phyloP scores from a whole-genome alignment of 306 rosid genomes.

The Notholithocarpus densiflorus region DNA sequence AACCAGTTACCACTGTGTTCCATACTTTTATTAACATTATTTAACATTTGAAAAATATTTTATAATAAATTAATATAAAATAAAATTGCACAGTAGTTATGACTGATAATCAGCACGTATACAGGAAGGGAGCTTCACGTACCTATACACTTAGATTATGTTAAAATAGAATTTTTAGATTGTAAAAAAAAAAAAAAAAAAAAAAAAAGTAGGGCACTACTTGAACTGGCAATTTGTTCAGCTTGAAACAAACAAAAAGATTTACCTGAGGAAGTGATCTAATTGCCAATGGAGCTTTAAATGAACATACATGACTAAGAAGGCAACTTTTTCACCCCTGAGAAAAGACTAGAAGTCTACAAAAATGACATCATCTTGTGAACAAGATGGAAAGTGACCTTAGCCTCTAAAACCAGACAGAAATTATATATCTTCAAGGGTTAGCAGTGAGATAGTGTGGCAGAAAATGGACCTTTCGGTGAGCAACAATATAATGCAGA shows the following conservation, averaged over 20 bases:
- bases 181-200: too few relatives aligned
- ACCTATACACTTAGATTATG: rapidly evolving
- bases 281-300: neutral
- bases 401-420: neutral
- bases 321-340: neutral
- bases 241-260: neutral
- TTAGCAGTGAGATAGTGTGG: neutral
- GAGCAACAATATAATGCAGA: neutral
- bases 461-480: neutral
- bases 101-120: too few relatives aligned
- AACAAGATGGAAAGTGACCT: neutral
- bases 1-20: neutral
- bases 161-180: rapidly evolving
- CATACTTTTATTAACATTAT: too few relatives aligned
- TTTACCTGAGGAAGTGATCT: neutral
- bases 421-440: neutral
- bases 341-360: neutral
- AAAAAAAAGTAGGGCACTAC: rapidly evolving
- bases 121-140: rapidly evolving
- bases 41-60: too few relatives aligned
- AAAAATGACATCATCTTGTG: neutral
- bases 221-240: neutral
- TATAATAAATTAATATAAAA: too few relatives aligned
- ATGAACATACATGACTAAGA: neutral
- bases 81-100: too few relatives aligned